Evolutionary conservation across 345 rosid species (phyloP), one percentile per base, ranked within the genome.

Genomic region (Lenwebbia sp.): DNA sequence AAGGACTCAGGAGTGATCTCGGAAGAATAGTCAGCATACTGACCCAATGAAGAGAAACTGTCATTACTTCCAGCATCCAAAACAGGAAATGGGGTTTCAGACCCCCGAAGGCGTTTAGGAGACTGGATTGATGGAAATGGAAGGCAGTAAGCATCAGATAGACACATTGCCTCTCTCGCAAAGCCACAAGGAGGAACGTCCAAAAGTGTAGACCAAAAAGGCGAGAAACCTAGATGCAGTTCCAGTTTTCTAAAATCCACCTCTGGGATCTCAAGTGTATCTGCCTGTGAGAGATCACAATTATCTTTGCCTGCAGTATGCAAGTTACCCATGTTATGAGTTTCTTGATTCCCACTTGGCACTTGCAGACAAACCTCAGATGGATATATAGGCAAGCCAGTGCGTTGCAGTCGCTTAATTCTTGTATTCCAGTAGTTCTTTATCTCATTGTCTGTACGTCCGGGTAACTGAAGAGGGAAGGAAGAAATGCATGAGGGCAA

Each of bases 391-490:
- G 95, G 94, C 83, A 91, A 88, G 84, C 96, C 96, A 55, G 88
- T 92, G 75, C 94, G 85, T 49, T 93, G 93, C 25, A 89, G 90
- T 82, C 94, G 91, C 89, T 94, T 94, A 15, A 91, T 86, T 75
- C 96, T 89, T 19, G 95, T 93, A 83, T 94, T 94, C 95, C 96
- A 93, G 87, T 90, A 95, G 53, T 95, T 94, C 91, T 95, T 95
- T 76, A 95, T 95, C 90, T 95, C 97, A 87, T 95, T 94, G 85
- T 94, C 96, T 6, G 97, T 95, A 57, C 96, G 91, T 19, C 97
- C 96, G 23, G 94, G 96, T 75, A 95, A 51, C 97, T 95, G 89
- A 70, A 84, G 47, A 51, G 49, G 56, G 76, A 54, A 65, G n/a
- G 49, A 85, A 26, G 12, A 60, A 40, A 85, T 30, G 30, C 13